Percentiles rank a stretch among this genome's conserved stretches.
Evolutionary conservation across 139 green algal species (phyloP).

Genomic region (Micractinium conductrix): DNA sequence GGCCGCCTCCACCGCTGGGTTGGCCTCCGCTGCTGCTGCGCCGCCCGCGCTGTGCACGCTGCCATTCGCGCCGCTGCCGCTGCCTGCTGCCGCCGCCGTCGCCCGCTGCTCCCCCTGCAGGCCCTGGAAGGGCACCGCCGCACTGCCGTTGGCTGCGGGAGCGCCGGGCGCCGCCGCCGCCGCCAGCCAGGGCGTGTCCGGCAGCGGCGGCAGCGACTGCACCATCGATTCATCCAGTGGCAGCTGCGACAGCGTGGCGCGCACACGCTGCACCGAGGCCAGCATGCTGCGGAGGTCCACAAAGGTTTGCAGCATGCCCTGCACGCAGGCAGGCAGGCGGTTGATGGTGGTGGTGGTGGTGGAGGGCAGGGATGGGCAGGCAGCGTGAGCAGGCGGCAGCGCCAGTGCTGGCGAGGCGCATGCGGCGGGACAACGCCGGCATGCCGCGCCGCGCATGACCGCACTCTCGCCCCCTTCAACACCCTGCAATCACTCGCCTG

Average conservation of each 20-base stretch:
- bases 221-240: slow-evolving; percentile 82
- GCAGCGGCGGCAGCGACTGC: slow-evolving; percentile 71
- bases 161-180: background rate
- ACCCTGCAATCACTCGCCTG: slow-evolving; percentile 44
- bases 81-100: background rate
- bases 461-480: too few species aligned
- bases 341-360: too few species aligned
- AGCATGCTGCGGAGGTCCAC: slow-evolving; percentile 69
- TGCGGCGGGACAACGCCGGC: too few species aligned
- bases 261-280: slow-evolving; percentile 67
- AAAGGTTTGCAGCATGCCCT: slow-evolving; percentile 81
- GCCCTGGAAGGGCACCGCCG: too few species aligned
- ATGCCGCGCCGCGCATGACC: too few species aligned
- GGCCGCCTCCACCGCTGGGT: slow-evolving; percentile 51
- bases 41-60: too few species aligned
- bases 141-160: too few species aligned
- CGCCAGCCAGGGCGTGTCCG: slow-evolving; percentile 1
- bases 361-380: too few species aligned
- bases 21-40: too few species aligned
- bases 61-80: background rate
- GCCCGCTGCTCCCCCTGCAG: background rate
- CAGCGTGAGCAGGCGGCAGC: background rate
- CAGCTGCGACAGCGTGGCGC: slow-evolving; percentile 51
- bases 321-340: slow-evolving; percentile 12
- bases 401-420: background rate